These are phyloP conservation scores for Chlorella variabilis DNA, from an alignment of 163 green algal species.

Conservation along the genomic window DNA sequence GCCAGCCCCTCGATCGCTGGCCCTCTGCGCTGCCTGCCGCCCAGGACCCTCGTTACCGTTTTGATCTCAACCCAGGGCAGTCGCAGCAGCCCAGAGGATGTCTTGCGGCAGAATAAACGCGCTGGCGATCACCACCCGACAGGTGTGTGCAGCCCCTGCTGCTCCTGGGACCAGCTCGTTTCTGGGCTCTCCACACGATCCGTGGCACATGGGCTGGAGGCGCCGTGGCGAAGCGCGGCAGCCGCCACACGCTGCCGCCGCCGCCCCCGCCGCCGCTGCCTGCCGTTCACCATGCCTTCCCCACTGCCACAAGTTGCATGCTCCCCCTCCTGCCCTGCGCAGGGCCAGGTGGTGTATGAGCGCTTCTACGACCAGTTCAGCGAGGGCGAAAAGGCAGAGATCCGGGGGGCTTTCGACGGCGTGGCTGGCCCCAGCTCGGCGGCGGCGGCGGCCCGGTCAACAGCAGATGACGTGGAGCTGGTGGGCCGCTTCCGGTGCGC, in stretches of 20 bases:
- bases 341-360: slow-evolving; percentile 79
- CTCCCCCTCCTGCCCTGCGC: not conserved
- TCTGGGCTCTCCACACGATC: no score
- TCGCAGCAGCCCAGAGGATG: slow-evolving; percentile 16
- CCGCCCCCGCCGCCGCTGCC: no score
- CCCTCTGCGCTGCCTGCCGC: no score
- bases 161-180: not conserved
- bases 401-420: slow-evolving; percentile 72
- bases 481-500: slow-evolving; percentile 11
- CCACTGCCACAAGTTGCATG: not conserved
- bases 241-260: no score
- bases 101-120: slow-evolving; percentile 28
- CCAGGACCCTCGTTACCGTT: no score
- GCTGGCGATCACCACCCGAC: slow-evolving; percentile 26
- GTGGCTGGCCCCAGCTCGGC: slow-evolving; percentile 7
- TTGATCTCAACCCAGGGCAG: no score
- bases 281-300: not conserved
- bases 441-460: not conserved
- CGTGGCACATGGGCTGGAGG: no score
- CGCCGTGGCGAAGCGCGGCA: no score
- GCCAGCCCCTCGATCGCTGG: no score
- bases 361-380: slow-evolving; percentile 79
- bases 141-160: not conserved
- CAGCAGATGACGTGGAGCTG: slow-evolving; percentile 10
- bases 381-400: slow-evolving; percentile 82